These are phyloP conservation scores for Sphagnum tenellum DNA, from an alignment of 225 moss, liverwort and hornwort genomes.

Conservation along the genomic window DNA sequence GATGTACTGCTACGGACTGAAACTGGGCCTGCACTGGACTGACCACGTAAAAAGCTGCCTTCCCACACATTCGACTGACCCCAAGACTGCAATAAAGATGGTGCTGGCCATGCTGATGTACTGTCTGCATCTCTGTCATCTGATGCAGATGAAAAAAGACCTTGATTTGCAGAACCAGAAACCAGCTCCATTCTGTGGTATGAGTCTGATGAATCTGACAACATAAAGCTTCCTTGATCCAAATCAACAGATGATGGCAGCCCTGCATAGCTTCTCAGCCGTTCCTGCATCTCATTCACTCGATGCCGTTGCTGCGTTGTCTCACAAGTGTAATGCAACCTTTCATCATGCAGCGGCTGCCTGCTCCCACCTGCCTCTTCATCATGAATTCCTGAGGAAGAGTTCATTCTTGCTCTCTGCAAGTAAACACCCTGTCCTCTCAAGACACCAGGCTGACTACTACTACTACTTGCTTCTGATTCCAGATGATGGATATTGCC, in stretches of 20 bases:
- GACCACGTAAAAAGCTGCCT: constrained; percentile 38
- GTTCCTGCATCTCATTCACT: constrained; percentile 81
- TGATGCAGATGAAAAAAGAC: constrained; percentile 30
- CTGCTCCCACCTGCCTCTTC: constrained; percentile 26
- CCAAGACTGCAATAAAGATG: constrained; percentile 55
- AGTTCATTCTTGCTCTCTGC: constrained; percentile 10
- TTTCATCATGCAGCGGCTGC: constrained; percentile 30
- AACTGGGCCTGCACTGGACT: constrained; percentile 32
- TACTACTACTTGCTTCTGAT: constrained; percentile 9
- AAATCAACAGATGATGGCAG: constrained; percentile 59
- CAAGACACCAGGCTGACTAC: constrained; percentile 22
- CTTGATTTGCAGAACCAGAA: constrained; percentile 36
- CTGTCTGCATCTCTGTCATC: constrained; percentile 36
- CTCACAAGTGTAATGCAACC: constrained; percentile 58
- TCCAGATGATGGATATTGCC: not conserved
- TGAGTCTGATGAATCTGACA: constrained; percentile 45
- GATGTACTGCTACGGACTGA: constrained; percentile 48
- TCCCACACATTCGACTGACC: constrained; percentile 60
- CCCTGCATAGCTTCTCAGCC: constrained; percentile 65
- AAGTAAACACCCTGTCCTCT: constrained; percentile 11
- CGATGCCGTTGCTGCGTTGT: constrained; percentile 53
- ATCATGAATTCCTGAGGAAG: constrained; percentile 20
- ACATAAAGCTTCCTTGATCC: constrained; percentile 49
- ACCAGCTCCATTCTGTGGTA: constrained; percentile 52
- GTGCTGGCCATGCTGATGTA: constrained; percentile 42